Evolutionary conservation across 2,329 filamentous ascomycete species (phyloP).

Genomic region (Cadophora luteo-olivacea): DNA sequence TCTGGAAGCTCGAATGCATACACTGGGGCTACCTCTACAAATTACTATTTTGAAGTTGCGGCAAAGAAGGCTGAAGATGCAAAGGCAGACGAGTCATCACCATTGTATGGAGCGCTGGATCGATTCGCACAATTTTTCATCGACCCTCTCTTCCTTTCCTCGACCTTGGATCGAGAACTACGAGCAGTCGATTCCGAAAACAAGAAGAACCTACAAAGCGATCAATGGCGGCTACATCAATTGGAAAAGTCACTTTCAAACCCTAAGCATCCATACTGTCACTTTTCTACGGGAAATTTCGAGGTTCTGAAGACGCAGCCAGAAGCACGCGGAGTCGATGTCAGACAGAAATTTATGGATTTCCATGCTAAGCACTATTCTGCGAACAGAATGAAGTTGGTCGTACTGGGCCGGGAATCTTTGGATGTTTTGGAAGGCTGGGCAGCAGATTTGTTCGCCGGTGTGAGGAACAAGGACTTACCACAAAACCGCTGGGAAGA

Average conservation of each 20-base stretch:
- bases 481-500: constrained; percentile 70
- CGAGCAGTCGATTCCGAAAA: constrained; percentile 79
- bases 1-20: constrained; percentile 96
- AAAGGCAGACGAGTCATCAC: constrained; percentile 61
- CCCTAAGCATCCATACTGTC: constrained; percentile 72
- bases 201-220: constrained; percentile 80
- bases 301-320: constrained; percentile 74
- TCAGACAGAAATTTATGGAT: constrained; percentile 74
- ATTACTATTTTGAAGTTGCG: constrained; percentile 96
- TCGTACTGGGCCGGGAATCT: constrained; percentile 70
- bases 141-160: constrained; percentile 72
- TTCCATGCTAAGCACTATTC: constrained; percentile 78
- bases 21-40: constrained; percentile 90
- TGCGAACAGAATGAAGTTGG: constrained; percentile 77
- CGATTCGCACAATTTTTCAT: constrained; percentile 81
- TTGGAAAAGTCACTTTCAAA: constrained; percentile 74
- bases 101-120: constrained; percentile 74
- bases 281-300: constrained; percentile 77
- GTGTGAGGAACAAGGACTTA: constrained; percentile 71
- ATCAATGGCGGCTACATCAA: constrained; percentile 74
- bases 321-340: constrained; percentile 69
- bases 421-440: constrained; percentile 72
- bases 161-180: constrained; percentile 73
- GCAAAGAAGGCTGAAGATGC: constrained; percentile 78
- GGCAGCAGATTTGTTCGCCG: constrained; percentile 72